Conservation (phyloP, 495 filamentous ascomycete species). For the Rhypophila decipiens region DNA sequence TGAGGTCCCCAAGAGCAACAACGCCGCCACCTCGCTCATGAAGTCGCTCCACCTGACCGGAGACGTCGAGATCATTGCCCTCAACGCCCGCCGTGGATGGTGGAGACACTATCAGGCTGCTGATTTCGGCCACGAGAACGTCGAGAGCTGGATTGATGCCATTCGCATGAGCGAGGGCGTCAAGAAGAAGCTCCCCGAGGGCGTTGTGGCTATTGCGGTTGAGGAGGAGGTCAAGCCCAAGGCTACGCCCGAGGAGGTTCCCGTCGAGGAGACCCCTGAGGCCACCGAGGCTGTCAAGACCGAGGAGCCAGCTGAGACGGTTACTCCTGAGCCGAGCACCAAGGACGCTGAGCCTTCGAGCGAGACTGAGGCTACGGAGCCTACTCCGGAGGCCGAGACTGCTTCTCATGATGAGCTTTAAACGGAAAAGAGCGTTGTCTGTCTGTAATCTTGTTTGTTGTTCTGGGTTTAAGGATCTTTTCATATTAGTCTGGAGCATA, state of each 20-base stretch:
- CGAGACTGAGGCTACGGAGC: constrained; percentile 22
- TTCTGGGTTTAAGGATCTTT: constrained; percentile 2
- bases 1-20: constrained; percentile 60
- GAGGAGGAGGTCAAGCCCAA: constrained; percentile 35
- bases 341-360: constrained; percentile 14
- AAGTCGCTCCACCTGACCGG: constrained; percentile 53
- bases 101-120: constrained; percentile 61
- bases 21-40: constrained; percentile 48
- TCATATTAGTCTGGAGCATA: no score
- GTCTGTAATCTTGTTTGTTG: not conserved
- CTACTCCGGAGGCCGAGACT: constrained; percentile 26
- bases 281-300: constrained; percentile 23
- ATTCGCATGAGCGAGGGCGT: constrained; percentile 78
- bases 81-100: constrained; percentile 83
- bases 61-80: constrained; percentile 62
- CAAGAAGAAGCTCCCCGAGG: constrained; percentile 76
- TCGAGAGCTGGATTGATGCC: constrained; percentile 83
- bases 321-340: constrained; percentile 32
- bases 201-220: constrained; percentile 55
- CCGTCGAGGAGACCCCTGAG: constrained; percentile 31
- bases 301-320: constrained; percentile 20
- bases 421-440: not conserved
- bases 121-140: constrained; percentile 50
- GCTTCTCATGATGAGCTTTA: constrained; percentile 43
- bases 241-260: constrained; percentile 29